phyloP scores from a whole-genome alignment of 129 eudicot species.

The Escallonia herrerae region DNA sequence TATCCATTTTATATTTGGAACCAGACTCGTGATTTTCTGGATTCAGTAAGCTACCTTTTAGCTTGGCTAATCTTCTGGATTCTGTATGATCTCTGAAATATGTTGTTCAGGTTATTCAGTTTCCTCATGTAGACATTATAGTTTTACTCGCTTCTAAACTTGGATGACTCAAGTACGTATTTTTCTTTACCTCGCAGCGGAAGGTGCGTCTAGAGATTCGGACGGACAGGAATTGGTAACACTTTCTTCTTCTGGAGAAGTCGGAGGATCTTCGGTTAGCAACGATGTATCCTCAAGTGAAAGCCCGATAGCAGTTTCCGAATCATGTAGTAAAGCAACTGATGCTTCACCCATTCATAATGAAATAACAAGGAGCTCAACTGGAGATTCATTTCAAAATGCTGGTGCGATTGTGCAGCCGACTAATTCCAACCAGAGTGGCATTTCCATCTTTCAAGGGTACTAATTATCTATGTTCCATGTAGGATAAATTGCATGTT shows the following conservation, averaged over 20 bases:
- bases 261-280: slow-evolving; percentile 17
- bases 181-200: slow-evolving; percentile 8
- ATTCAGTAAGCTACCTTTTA: too few relatives aligned
- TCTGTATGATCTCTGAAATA: too few relatives aligned
- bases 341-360: slow-evolving; percentile 35
- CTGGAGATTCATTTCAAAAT: too few relatives aligned
- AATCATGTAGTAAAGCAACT: slow-evolving; percentile 19
- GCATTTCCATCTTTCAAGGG: slow-evolving; percentile 76
- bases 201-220: slow-evolving; percentile 20
- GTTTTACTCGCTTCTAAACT: too few relatives aligned
- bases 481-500: not conserved
- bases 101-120: too few relatives aligned
- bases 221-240: slow-evolving; percentile 35
- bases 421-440: slow-evolving; percentile 23
- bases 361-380: slow-evolving; percentile 28
- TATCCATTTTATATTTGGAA: too few relatives aligned
- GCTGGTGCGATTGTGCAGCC: too few relatives aligned
- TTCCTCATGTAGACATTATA: too few relatives aligned
- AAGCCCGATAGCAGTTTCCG: slow-evolving; percentile 22
- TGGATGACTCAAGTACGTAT: too few relatives aligned
- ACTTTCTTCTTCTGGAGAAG: slow-evolving; percentile 30
- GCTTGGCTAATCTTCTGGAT: too few relatives aligned
- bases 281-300: slow-evolving; percentile 24
- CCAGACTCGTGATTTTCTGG: too few relatives aligned
- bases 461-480: slow-evolving; percentile 14